These are phyloP conservation scores for Zygosaccharomyces kombuchaensis DNA, from an alignment of 805 yeast genomes.

Conservation along the genomic window DNA sequence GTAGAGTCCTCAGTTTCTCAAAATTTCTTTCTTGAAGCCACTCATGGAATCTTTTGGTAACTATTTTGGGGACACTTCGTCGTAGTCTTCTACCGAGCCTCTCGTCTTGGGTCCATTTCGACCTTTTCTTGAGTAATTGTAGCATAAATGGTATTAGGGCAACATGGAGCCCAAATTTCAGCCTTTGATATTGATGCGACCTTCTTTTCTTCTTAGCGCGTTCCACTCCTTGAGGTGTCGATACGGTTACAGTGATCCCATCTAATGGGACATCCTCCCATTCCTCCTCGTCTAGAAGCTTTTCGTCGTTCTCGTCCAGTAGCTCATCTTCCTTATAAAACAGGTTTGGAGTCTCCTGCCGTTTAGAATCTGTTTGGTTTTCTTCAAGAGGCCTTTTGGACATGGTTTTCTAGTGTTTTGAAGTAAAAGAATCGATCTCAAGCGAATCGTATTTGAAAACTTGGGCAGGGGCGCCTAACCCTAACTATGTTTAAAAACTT, in stretches of 20 bases:
- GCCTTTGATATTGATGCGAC: conserved; percentile 10
- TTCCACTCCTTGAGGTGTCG: neutral
- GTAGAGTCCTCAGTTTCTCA: conserved; percentile 13
- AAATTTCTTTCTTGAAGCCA: conserved; percentile 2
- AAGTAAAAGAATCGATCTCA: neutral
- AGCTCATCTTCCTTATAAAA: conserved; percentile 1
- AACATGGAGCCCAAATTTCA: conserved; percentile 20
- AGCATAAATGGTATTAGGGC: conserved; percentile 22
- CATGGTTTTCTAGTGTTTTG: neutral
- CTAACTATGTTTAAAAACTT: neutral
- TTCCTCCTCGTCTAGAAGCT: conserved; percentile 16
- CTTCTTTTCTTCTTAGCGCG: conserved; percentile 4
- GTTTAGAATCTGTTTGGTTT: neutral
- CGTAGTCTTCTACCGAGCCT: conserved; percentile 20
- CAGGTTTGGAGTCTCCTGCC: neutral
- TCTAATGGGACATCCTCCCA: conserved; percentile 31
- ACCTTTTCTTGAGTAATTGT: conserved; percentile 12
- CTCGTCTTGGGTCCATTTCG: conserved; percentile 15
- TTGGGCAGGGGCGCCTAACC: neutral
- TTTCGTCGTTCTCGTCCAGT: conserved; percentile 7
- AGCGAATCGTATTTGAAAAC: neutral
- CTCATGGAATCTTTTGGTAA: conserved; percentile 17
- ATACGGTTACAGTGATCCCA: neutral
- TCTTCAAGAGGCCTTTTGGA: conserved; percentile 2
- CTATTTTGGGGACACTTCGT: conserved; percentile 26